phyloP scores from a whole-genome alignment of 139 green algal genomes.

The Diplosphaera chodatii region DNA sequence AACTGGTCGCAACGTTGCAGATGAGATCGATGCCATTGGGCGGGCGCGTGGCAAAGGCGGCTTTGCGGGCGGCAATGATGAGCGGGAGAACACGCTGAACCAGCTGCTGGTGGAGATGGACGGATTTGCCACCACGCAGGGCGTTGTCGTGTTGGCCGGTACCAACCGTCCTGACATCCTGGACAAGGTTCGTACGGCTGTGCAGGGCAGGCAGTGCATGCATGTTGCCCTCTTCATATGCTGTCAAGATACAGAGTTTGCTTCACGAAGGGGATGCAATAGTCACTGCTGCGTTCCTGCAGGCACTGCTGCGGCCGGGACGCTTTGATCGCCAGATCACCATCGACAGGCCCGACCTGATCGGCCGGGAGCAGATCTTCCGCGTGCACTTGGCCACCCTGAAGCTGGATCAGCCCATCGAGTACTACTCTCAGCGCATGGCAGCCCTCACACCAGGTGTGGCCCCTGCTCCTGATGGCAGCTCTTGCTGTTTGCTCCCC shows the following conservation, averaged over 20 bases:
- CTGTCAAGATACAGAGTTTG: too few relatives aligned
- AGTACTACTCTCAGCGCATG: slow-evolving; percentile 82
- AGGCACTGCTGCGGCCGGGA: slow-evolving; percentile 88
- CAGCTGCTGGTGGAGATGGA: slow-evolving; percentile 97
- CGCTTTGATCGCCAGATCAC: slow-evolving; percentile 96
- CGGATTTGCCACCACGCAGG: slow-evolving; percentile 75
- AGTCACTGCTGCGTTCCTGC: neutral
- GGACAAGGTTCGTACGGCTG: slow-evolving; percentile 54
- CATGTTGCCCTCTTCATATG: too few relatives aligned
- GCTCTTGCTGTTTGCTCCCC: neutral
- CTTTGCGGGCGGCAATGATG: slow-evolving; percentile 90
- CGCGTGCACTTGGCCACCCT: slow-evolving; percentile 77
- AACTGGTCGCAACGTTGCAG: slow-evolving; percentile 32
- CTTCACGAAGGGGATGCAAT: too few relatives aligned
- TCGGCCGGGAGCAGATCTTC: slow-evolving; percentile 96
- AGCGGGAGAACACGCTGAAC: slow-evolving; percentile 99
- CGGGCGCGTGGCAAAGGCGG: slow-evolving; percentile 60
- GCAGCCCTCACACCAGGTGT: slow-evolving; percentile 92
- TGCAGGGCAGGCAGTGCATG: too few relatives aligned
- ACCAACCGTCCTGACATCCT: slow-evolving; percentile 98
- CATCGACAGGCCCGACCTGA: slow-evolving; percentile 95
- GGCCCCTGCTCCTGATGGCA: neutral
- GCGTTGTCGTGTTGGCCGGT: slow-evolving; percentile 94
- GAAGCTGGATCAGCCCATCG: slow-evolving; percentile 69
- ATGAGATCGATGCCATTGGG: slow-evolving; percentile 94